phyloP scores from a whole-genome alignment of 352 stramenopile genomes.

The Blastocystis hominis region DNA sequence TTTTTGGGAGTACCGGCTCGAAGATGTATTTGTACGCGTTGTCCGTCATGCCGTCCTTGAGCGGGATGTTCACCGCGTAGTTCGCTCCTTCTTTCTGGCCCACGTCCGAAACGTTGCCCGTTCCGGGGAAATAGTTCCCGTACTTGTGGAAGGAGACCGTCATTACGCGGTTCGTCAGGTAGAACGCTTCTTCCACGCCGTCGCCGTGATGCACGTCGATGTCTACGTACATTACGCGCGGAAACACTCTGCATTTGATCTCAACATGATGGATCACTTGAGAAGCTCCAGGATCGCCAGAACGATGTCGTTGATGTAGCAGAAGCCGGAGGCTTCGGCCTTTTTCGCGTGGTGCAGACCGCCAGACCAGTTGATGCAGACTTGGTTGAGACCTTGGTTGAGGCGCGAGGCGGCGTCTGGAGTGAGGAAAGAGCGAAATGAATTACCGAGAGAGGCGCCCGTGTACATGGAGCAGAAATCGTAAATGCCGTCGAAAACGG shows the following conservation, averaged over 20 bases:
- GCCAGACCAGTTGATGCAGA: constrained; percentile 63
- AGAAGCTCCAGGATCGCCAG: constrained; percentile 62
- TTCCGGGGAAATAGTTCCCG: constrained; percentile 64
- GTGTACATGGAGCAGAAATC: constrained; percentile 95
- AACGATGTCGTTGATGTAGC: constrained; percentile 65
- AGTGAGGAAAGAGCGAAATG: not conserved
- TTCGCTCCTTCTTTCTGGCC: constrained; percentile 58
- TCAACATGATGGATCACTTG: not conserved
- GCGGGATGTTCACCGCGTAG: constrained; percentile 37
- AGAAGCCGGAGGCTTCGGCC: constrained; percentile 63
- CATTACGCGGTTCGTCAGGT: constrained; percentile 63
- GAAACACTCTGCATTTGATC: constrained; percentile 26
- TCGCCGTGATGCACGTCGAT: constrained; percentile 64
- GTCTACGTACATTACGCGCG: constrained; percentile 63
- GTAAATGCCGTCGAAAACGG: constrained; percentile 95
- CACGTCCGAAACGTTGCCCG: constrained; percentile 58
- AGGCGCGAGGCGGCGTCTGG: constrained; percentile 61
- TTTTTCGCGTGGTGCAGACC: constrained; percentile 64
- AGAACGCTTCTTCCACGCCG: constrained; percentile 64
- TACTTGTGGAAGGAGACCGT: constrained; percentile 64
- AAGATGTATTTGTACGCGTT: constrained; percentile 86
- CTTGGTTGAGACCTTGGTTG: constrained; percentile 60
- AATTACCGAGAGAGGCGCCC: constrained; percentile 77
- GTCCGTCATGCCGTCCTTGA: constrained; percentile 85
- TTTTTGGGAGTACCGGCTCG: constrained; percentile 82